phyloP scores from a whole-genome alignment of 1,284 basidiomycete genomes.

The Ustilago trichophora region DNA sequence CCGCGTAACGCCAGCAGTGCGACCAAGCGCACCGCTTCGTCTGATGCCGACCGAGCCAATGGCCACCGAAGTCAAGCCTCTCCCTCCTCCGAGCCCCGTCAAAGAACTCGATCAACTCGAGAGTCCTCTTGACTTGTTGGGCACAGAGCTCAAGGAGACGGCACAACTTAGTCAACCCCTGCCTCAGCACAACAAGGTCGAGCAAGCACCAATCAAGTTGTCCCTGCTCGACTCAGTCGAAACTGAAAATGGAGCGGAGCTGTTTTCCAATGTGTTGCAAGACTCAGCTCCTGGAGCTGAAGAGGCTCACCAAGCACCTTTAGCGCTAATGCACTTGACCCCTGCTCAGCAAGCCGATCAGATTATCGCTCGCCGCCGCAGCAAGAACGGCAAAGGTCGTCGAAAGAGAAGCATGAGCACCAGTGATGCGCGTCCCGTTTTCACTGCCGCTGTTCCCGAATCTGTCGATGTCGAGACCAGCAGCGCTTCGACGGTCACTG shows the following conservation, averaged over 20 bases:
- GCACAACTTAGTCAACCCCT: constrained; percentile 7
- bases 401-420: constrained; percentile 56
- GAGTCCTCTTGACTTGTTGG: constrained; percentile 52
- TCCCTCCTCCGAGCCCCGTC: constrained; percentile 51
- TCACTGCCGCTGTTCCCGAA: constrained; percentile 25
- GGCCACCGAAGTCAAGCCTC: constrained; percentile 35
- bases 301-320: background rate
- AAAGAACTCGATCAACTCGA: constrained; percentile 29
- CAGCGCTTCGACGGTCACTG: constrained; percentile 8
- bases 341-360: constrained; percentile 57
- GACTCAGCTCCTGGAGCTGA: background rate
- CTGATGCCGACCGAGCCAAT: constrained; percentile 1
- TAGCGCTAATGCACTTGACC: constrained; percentile 29
- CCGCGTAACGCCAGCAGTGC: constrained; percentile 10
- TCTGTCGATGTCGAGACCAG: constrained; percentile 2
- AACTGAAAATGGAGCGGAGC: background rate
- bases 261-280: constrained; percentile 5
- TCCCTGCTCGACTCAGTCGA: constrained; percentile 13
- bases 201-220: background rate
- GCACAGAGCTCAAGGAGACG: constrained; percentile 47
- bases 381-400: constrained; percentile 47
- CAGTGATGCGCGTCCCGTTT: constrained; percentile 39
- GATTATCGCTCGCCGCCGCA: constrained; percentile 56
- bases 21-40: constrained; percentile 28
- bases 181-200: background rate